Evolutionary conservation across 768 basidiomycete genomes (phyloP), one percentile per base, ranked within the genome.

Genomic region (Chalciporus piperatus): DNA sequence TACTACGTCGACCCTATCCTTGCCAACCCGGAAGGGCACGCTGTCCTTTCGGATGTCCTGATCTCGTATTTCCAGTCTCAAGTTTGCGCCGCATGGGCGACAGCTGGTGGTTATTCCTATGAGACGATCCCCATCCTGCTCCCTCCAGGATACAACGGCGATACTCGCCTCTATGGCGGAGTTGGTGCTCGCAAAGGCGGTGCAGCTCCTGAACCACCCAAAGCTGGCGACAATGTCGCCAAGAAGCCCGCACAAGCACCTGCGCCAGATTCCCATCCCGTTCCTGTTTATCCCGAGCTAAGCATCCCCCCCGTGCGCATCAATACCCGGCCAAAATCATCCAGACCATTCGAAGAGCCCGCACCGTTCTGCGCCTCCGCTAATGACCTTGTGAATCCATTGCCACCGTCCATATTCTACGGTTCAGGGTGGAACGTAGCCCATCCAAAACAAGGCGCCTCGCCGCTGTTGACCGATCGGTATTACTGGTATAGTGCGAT

Each of bases 301-400:
- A 70, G 57, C 67, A 70, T 97, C 4, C 96, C 95, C 4, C 76
- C 80, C 0, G 77, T 80, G 28, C 79, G 91, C 8, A 85, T 98
- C 68, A 80, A 78, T 52, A 81, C 83, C 6, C 81, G 79, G 3
- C 89, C 89, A 3, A 71, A 70, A 51, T 71, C 67, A 1, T 58
- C 66, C 12, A 69, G 73, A 1, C 75, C 81, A 4, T 96, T 88
- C 68, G 82, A 89, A 66, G 97, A 98, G 69, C 82, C 96, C 45
- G 78, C 83, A 35, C 97, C 96, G 7, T 93, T 79, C 73, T 98
- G 97, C 69, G 93, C 92, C 0, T 87, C 86, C 19, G 97, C 97
- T n/a, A 96, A 98, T 70, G 95, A 99, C 67, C 77, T 98, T 46
- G 92, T 99, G 70, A 98, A 98, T 72, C 97, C 97, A 1, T 78